Evolutionary conservation across 768 basidiomycete species (phyloP).

Genomic region (Gautieria morchelliformis): DNA sequence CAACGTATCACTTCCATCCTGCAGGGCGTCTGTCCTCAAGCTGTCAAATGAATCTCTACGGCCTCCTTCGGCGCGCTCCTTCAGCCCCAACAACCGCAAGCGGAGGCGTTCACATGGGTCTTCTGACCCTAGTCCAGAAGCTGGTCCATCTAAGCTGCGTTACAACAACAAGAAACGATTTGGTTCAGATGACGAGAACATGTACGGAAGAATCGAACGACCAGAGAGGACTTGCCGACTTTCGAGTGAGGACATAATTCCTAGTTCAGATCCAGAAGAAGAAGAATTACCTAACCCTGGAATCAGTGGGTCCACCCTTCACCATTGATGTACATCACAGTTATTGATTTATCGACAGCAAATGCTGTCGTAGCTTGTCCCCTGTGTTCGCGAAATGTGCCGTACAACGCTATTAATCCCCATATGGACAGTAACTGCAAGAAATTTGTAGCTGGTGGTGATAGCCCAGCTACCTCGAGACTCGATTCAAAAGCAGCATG

Average conservation of each 20-base stretch:
- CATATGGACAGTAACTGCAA: slow-evolving; percentile 62
- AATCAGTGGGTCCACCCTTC: slow-evolving; percentile 6
- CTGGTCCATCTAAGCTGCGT: not conserved
- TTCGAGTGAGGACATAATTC: slow-evolving; percentile 13
- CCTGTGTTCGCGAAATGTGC: slow-evolving; percentile 41
- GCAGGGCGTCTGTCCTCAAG: slow-evolving; percentile 35
- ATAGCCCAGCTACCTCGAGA: slow-evolving; percentile 11
- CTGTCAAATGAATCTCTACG: slow-evolving; percentile 24
- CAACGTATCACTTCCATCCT: not conserved
- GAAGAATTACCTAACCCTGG: slow-evolving; percentile 17
- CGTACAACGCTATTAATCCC: slow-evolving; percentile 40
- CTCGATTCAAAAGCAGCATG: slow-evolving; percentile 27
- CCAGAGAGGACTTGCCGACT: not conserved
- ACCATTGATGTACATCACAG: not conserved
- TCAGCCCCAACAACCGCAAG: not conserved
- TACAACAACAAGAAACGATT: not conserved
- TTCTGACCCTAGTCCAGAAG: not conserved
- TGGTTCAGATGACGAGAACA: not conserved
- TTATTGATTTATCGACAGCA: slow-evolving; percentile 14
- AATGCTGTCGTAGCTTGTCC: slow-evolving; percentile 43
- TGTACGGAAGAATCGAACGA: not conserved
- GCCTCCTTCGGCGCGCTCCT: not conserved
- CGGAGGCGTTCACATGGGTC: not conserved
- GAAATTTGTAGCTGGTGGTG: slow-evolving; percentile 16
- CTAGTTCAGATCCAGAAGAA: slow-evolving; percentile 22